These are phyloP conservation scores for Cystofilobasidium capitatum DNA, from an alignment of 768 basidiomycete species.

Conservation along the genomic window DNA sequence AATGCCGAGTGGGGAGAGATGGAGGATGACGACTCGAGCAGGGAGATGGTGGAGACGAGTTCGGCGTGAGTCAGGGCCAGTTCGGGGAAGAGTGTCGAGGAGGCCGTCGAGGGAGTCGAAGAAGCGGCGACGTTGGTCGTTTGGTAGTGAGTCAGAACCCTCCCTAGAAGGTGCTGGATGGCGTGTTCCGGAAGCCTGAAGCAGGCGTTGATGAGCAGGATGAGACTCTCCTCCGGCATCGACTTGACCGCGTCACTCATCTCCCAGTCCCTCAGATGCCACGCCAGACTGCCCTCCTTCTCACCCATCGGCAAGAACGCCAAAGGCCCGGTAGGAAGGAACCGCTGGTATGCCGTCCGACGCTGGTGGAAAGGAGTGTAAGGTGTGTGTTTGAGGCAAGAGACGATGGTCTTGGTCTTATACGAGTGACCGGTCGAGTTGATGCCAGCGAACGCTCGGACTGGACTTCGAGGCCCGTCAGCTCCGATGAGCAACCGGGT, in stretches of 20 bases:
- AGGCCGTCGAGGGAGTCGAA: neutral
- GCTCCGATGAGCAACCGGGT: conserved; percentile 62
- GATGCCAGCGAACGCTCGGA: conserved; percentile 74
- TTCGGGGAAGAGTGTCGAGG: conserved; percentile 6
- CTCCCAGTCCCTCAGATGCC: conserved; percentile 68
- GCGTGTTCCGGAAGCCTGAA: conserved; percentile 49
- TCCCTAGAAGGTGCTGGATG: conserved; percentile 31
- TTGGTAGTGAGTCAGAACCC: conserved; percentile 27
- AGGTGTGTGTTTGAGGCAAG: conserved; percentile 61
- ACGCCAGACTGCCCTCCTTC: conserved; percentile 72
- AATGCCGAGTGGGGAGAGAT: conserved; percentile 44
- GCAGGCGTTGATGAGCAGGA: conserved; percentile 75
- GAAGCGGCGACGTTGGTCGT: conserved; percentile 12
- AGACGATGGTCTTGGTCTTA: conserved; percentile 78
- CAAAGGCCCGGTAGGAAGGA: conserved; percentile 88
- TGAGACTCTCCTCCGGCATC: conserved; percentile 55
- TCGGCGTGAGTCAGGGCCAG: conserved; percentile 1
- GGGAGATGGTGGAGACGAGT: conserved; percentile 37
- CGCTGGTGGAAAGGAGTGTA: conserved; percentile 31
- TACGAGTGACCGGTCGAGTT: conserved; percentile 86
- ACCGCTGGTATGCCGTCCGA: conserved; percentile 81
- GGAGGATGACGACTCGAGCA: conserved; percentile 52
- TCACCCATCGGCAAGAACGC: conserved; percentile 71
- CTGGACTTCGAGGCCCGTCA: conserved; percentile 90
- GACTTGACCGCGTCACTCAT: conserved; percentile 64